phyloP scores from a whole-genome alignment of 768 basidiomycete species.

The Russula foetens region DNA sequence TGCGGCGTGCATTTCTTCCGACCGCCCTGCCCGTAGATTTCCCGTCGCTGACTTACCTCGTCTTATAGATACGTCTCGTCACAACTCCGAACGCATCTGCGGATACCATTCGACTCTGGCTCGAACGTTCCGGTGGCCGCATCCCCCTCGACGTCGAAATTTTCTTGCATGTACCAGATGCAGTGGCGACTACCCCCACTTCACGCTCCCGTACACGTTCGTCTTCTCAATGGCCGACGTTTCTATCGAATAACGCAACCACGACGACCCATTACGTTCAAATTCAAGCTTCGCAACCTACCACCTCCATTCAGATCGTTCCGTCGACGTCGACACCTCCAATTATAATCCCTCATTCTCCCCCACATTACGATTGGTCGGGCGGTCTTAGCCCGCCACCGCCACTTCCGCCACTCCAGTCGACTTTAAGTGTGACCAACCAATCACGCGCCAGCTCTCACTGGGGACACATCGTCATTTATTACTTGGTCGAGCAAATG shows the following conservation, averaged over 20 bases:
- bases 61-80: conserved; percentile 57
- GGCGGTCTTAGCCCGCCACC: conserved; percentile 14
- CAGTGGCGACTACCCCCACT: conserved; percentile 16
- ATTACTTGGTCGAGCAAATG: conserved; percentile 74
- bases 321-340: conserved; percentile 17
- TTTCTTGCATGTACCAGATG: conserved; percentile 44
- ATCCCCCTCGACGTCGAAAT: conserved; percentile 78
- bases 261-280: conserved; percentile 22
- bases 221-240: conserved; percentile 21
- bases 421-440: conserved; percentile 23
- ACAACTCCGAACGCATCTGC: conserved; percentile 64
- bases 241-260: conserved; percentile 19
- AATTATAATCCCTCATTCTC: conserved; percentile 19
- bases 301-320: conserved; percentile 20
- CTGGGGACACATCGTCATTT: conserved; percentile 78
- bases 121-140: conserved; percentile 64
- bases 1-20: conserved; percentile 12
- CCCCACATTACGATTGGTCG: conserved; percentile 17
- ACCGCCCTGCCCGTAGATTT: conserved; percentile 14
- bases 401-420: conserved; percentile 16
- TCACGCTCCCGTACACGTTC: conserved; percentile 19
- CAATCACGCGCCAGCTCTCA: conserved; percentile 43
- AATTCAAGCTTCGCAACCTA: conserved; percentile 18
- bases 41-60: conserved; percentile 9
- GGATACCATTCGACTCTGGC: conserved; percentile 75